Base-by-base conservation (phyloP, 495 filamentous ascomycete genomes). In the Rusavskia elegans region DNA sequence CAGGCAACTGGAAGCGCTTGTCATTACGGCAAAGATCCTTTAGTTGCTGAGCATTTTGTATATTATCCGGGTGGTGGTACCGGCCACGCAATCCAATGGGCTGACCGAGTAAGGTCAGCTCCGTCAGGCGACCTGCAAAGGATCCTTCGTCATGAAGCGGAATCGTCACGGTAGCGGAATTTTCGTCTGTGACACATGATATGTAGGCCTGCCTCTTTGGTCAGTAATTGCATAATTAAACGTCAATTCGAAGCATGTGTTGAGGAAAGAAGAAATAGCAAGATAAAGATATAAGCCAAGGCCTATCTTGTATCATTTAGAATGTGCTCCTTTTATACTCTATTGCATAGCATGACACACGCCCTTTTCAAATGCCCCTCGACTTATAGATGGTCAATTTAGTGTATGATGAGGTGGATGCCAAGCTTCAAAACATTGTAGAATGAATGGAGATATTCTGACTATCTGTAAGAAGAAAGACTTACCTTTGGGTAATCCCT, bases 111-210 rank as follows among this genome's bases (percentile, higher is more conserved):
- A 72, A 41, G 17, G 64, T 62, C 44, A 52, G 56, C 5, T 55
- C 45, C 41, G 48, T 57, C 1, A 74, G 54, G 35, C 59, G 52
- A 10, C 63, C 25, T 20, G 52, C 53, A 13, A 71, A 55, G 14
- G 41, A 41, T 4, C 45, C n/a, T n/a, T 55, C 53, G n/a, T 45
- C 58, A 2, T 52, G 50, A 2, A 52, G 54, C 8, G 64, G 54
- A 3, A 67, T 60, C 8, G 68, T 73, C 41, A 73, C 51, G 4
- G 71, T 74, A n/a, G 60, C 64, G 9, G 63, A 55, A 19, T 59
- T 63, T 19, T 65, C 58, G 49, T 73, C 71, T 27, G 62, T 70
- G 14, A 57, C 45, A 21, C 68, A 68, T n/a, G 71, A 70, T 19
- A 72, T 56, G 51, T 74, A 74, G n/a, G 63, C 66, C 67, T 30